These are phyloP conservation scores for Leucaena leucocephala DNA, from an alignment of 306 rosid species.

Conservation along the genomic window DNA sequence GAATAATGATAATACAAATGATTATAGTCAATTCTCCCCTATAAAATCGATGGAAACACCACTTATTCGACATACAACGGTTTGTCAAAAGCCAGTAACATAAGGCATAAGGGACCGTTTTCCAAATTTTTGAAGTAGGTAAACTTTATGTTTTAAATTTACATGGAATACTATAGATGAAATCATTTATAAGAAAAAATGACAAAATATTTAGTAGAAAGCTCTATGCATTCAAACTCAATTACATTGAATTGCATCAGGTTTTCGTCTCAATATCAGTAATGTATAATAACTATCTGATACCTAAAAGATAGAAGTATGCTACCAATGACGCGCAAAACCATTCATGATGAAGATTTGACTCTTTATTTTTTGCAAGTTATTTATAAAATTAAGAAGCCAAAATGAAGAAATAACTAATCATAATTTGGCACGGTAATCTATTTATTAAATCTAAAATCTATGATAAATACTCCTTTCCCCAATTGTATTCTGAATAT, in stretches of 20 bases:
- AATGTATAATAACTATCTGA: background rate
- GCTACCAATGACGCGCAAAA: background rate
- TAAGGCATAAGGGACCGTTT: constrained; percentile 7
- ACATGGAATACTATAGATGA: background rate
- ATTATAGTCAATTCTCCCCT: constrained; percentile 14
- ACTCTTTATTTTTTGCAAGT: background rate
- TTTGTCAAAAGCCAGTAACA: background rate
- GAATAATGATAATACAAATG: constrained; percentile 29
- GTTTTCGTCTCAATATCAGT: background rate
- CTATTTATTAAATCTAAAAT: background rate
- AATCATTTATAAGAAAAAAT: background rate
- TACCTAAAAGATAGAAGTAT: background rate
- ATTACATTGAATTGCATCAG: background rate
- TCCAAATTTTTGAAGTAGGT: background rate
- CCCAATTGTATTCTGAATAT: background rate
- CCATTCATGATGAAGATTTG: background rate
- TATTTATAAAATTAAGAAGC: background rate
- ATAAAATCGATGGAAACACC: constrained; percentile 8
- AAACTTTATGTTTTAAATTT: background rate
- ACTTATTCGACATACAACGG: background rate
- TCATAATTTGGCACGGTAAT: constrained; percentile 1
- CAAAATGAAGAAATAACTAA: background rate
- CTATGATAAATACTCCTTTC: background rate
- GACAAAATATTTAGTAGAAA: background rate
- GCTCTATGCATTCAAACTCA: background rate